Conservation (phyloP, 2,329 filamentous ascomycete genomes). For the Saccharata proteae region DNA sequence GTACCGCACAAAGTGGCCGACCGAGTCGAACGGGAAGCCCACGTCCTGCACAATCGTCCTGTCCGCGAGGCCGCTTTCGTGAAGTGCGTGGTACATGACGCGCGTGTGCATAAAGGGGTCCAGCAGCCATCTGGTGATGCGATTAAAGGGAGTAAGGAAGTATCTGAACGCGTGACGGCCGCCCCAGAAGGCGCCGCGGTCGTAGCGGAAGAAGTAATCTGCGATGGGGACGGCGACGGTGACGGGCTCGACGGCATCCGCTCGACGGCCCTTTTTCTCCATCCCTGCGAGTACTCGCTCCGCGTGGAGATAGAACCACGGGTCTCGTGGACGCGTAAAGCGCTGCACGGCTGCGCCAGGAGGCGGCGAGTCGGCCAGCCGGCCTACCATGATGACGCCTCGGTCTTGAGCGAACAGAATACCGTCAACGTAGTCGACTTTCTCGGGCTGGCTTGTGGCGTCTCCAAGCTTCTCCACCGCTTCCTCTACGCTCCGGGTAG, state of each 20-base stretch:
- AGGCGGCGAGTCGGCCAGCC: constrained; percentile 22
- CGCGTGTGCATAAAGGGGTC: constrained; percentile 52
- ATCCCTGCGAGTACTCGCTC: not conserved
- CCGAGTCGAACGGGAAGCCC: constrained; percentile 31
- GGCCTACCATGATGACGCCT: constrained; percentile 33
- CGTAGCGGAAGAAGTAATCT: constrained; percentile 62
- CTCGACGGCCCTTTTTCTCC: not conserved
- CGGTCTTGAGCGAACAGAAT: constrained; percentile 34
- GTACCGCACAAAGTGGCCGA: constrained; percentile 32
- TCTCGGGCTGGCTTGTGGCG: constrained; percentile 20
- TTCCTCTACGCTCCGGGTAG: constrained; percentile 28
- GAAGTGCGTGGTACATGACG: constrained; percentile 53
- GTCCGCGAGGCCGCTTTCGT: constrained; percentile 47
- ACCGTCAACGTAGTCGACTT: constrained; percentile 37
- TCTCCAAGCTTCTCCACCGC: constrained; percentile 29
- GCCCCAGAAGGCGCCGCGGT: constrained; percentile 59
- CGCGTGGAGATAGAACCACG: constrained; percentile 40
- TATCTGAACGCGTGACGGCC: constrained; percentile 51
- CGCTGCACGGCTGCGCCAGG: constrained; percentile 11
- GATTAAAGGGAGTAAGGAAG: constrained; percentile 53
- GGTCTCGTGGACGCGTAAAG: constrained; percentile 34
- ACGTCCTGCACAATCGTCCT: constrained; percentile 56
- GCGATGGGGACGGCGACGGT: constrained; percentile 47
- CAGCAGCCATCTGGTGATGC: constrained; percentile 47
- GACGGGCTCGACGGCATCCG: constrained; percentile 20